Evolutionary conservation across 495 filamentous ascomycete genomes (phyloP).

Genomic region (Lentithecium fluviatile): DNA sequence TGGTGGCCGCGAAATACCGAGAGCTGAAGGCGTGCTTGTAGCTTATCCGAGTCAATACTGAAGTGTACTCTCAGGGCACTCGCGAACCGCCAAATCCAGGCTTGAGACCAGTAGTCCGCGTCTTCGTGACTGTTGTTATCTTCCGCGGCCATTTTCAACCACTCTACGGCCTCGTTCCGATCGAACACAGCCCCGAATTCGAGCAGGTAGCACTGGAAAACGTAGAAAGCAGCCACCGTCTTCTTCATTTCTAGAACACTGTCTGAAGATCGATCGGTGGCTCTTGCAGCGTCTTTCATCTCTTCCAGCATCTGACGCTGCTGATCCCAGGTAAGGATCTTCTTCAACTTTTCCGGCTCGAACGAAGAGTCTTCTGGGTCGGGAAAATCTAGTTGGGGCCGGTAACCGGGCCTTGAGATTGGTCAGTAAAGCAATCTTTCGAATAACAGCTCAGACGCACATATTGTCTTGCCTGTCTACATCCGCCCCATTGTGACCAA

Average conservation of each 20-base stretch:
- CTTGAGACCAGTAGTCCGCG: conserved; percentile 1
- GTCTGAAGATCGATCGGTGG: neutral
- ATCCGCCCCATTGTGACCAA: neutral
- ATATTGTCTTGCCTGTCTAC: conserved; percentile 14
- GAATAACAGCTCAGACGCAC: neutral
- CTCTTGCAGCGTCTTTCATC: conserved; percentile 3
- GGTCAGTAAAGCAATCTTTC: neutral
- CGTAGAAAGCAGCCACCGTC: conserved; percentile 5
- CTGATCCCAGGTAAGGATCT: conserved; percentile 6
- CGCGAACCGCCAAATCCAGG: conserved; percentile 3
- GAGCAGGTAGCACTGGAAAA: conserved; percentile 9
- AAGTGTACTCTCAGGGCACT: neutral
- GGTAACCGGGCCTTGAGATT: neutral
- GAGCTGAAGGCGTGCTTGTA: too few species aligned
- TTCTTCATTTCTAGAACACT: neutral
- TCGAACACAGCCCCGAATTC: conserved; percentile 1
- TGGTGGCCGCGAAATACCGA: too few species aligned
- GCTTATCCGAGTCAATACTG: neutral
- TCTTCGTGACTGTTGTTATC: conserved; percentile 7
- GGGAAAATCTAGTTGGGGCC: neutral
- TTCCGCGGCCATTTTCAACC: neutral
- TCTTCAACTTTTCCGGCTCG: conserved; percentile 8
- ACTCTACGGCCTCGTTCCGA: neutral
- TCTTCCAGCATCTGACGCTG: conserved; percentile 10
- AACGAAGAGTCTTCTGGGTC: neutral